These are phyloP conservation scores for Phytopythium oedochilum DNA, from an alignment of 352 stramenopile species.

Conservation along the genomic window DNA sequence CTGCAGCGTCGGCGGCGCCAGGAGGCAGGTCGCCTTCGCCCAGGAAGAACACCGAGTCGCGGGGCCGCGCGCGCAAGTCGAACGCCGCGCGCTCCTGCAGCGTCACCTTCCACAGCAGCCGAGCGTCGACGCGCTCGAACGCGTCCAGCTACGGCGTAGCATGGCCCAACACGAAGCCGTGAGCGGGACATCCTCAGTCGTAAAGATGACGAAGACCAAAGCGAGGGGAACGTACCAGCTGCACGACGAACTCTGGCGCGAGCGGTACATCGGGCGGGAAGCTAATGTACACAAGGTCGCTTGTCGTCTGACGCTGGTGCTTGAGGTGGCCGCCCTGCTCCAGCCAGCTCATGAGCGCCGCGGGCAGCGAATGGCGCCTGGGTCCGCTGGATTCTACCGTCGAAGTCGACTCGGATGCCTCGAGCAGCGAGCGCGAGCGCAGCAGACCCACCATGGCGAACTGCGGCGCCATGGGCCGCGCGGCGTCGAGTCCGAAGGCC, in stretches of 20 bases:
- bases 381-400: background rate
- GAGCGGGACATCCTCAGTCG: no score
- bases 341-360: constrained; percentile 33
- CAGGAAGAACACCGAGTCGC: constrained; percentile 52
- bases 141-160: constrained; percentile 33
- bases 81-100: constrained; percentile 56
- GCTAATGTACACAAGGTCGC: constrained; percentile 53
- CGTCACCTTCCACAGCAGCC: constrained; percentile 55
- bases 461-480: constrained; percentile 66
- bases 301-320: constrained; percentile 1
- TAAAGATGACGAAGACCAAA: background rate
- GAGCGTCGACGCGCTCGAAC: constrained; percentile 42
- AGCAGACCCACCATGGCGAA: constrained; percentile 75
- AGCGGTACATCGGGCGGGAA: constrained; percentile 46
- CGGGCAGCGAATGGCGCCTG: constrained; percentile 15
- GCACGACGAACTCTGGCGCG: constrained; percentile 46
- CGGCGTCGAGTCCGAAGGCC: constrained; percentile 77
- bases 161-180: background rate
- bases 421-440: constrained; percentile 16
- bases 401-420: constrained; percentile 1
- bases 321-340: constrained; percentile 1
- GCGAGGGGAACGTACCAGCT: constrained; percentile 25
- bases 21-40: constrained; percentile 16
- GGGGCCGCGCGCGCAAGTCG: constrained; percentile 37
- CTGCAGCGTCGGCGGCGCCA: constrained; percentile 31